Conservation (phyloP, 148 eudicot species). For the Simmondsia chinensis region DNA sequence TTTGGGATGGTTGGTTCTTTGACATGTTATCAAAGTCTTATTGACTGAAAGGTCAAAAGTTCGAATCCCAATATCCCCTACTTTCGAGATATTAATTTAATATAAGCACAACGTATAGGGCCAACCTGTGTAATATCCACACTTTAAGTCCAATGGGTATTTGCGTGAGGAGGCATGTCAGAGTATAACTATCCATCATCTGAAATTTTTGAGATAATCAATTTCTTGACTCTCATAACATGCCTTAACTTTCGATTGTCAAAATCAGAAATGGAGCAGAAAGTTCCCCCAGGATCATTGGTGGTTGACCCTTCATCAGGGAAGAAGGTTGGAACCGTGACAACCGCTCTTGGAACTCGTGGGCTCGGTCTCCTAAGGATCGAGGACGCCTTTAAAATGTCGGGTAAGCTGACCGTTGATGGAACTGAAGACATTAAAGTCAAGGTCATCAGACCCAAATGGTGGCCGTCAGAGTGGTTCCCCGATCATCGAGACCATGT, state of each 20-base stretch:
- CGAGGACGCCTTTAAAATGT: constrained; percentile 58
- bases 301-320: constrained; percentile 35
- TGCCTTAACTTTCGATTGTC: background rate
- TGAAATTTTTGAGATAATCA: too few relatives aligned
- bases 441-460: constrained; percentile 55
- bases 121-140: too few relatives aligned
- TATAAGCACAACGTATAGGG: too few relatives aligned
- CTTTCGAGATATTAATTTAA: too few relatives aligned
- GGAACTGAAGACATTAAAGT: constrained; percentile 61
- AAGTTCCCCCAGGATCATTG: constrained; percentile 60
- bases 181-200: too few relatives aligned
- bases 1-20: too few relatives aligned
- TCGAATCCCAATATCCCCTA: too few relatives aligned
- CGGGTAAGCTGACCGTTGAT: constrained; percentile 35
- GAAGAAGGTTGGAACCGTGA: constrained; percentile 68
- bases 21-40: too few relatives aligned
- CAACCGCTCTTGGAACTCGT: constrained; percentile 71
- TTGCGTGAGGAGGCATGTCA: too few relatives aligned
- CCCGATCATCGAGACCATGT: constrained; percentile 31
- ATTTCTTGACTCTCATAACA: too few relatives aligned
- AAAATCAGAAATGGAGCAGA: constrained; percentile 53
- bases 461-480: constrained; percentile 93
- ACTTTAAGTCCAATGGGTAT: too few relatives aligned
- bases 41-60: too few relatives aligned
- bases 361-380: constrained; percentile 74